A percentile compares a stretch with the other conserved stretches of the same genome.
These are phyloP conservation scores for Podospora conica DNA, from an alignment of 495 filamentous ascomycete genomes.

Conservation along the genomic window DNA sequence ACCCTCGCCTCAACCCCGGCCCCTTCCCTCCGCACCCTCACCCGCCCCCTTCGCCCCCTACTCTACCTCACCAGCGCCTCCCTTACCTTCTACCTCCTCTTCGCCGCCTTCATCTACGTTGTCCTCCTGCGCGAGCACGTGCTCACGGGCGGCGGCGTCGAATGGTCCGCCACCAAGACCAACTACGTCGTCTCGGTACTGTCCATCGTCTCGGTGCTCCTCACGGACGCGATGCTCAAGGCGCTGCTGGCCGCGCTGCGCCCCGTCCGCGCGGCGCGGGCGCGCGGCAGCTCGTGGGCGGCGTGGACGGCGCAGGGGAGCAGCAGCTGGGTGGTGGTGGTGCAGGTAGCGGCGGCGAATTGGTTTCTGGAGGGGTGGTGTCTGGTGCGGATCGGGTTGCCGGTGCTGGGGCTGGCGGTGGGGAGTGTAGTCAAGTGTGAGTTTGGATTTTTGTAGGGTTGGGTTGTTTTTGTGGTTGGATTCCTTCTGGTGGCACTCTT, in stretches of 20 bases:
- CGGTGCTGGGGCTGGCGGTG: conserved; percentile 1
- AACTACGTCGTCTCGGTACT: conserved; percentile 12
- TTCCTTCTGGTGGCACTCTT: no score
- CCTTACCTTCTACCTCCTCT: not conserved
- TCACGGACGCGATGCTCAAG: conserved; percentile 5
- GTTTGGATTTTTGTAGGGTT: no score
- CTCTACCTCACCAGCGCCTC: not conserved
- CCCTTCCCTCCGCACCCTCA: no score
- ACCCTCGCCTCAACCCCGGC: no score
- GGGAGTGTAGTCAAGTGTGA: conserved; percentile 13
- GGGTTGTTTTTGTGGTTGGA: no score
- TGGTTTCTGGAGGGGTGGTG: conserved; percentile 9
- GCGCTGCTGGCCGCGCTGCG: conserved; percentile 4
- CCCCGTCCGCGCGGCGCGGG: not conserved
- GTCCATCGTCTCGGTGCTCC: conserved; percentile 9
- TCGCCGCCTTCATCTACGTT: conserved; percentile 7
- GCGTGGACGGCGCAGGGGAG: conserved; percentile 6
- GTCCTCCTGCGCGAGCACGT: conserved; percentile 8
- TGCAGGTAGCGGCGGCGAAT: conserved; percentile 7
- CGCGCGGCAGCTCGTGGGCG: not conserved
- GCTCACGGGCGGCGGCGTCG: conserved; percentile 3
- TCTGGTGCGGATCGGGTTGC: not conserved
- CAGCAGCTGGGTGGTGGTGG: conserved; percentile 3
- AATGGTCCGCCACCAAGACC: conserved; percentile 11
- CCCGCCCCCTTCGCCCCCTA: not conserved